Conservation (phyloP, 2,329 filamentous ascomycete genomes). For the Hymenoscyphus fraxineus region DNA sequence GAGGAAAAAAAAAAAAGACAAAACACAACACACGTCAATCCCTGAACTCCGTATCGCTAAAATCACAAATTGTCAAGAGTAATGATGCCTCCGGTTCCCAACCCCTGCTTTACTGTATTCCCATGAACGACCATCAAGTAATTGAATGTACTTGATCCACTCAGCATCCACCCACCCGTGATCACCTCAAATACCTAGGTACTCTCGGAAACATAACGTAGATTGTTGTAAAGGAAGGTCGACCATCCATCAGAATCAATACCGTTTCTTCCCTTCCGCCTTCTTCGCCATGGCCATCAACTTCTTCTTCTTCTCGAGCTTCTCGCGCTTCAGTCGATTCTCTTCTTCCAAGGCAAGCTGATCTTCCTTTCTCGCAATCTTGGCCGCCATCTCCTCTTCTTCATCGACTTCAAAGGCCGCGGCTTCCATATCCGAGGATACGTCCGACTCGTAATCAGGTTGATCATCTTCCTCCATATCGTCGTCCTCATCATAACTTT, state of each 20-base stretch:
- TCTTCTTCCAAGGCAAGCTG: conserved; percentile 60
- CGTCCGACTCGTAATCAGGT: conserved; percentile 61
- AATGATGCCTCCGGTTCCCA: not conserved
- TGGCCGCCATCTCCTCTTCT: conserved; percentile 63
- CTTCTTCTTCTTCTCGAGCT: conserved; percentile 46
- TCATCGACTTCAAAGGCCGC: conserved; percentile 69
- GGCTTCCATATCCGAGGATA: conserved; percentile 75
- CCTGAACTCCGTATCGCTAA: conserved; percentile 1
- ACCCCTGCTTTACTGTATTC: not conserved
- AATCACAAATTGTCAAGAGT: not conserved
- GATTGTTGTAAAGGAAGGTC: not conserved
- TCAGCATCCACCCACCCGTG: not conserved
- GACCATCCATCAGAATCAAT: not conserved
- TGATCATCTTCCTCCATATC: conserved; percentile 48
- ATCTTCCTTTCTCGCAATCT: conserved; percentile 64
- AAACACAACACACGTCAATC: no score
- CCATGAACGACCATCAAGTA: not conserved
- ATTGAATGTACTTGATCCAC: not conserved
- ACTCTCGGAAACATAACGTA: not conserved
- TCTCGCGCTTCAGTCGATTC: conserved; percentile 57
- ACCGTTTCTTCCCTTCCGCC: conserved; percentile 27
- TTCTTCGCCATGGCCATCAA: conserved; percentile 34
- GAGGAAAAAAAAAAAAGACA: no score
- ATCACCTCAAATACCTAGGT: not conserved
- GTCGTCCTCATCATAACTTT: conserved; percentile 31